Evolutionary conservation across 768 basidiomycete species (phyloP).

Genomic region (Baorangia bicolor): DNA sequence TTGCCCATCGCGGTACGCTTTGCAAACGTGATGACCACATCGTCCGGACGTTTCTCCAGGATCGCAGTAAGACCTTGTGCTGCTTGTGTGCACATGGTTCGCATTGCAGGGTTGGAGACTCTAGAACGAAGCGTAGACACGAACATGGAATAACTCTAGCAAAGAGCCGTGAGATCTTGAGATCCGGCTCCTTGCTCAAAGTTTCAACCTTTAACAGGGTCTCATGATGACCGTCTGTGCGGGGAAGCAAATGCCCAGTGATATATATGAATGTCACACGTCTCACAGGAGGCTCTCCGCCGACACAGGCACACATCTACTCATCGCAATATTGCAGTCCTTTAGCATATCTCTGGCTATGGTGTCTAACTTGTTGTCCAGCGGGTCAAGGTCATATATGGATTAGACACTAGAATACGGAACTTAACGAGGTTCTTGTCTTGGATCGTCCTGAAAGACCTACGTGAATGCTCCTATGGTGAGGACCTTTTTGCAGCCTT

Average conservation of each 20-base stretch:
- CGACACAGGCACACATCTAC: background rate
- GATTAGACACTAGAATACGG: background rate
- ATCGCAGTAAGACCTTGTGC: conserved; percentile 47
- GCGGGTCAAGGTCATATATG: background rate
- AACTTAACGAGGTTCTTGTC: background rate
- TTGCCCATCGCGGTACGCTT: conserved; percentile 87
- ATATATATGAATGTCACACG: background rate
- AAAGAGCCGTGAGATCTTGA: conserved; percentile 1
- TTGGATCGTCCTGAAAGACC: background rate
- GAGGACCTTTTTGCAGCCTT: background rate
- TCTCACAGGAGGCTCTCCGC: background rate
- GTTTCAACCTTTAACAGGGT: background rate
- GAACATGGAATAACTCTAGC: conserved; percentile 20
- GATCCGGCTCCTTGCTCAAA: conserved; percentile 1
- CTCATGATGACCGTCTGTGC: conserved; percentile 3
- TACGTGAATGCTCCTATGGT: background rate
- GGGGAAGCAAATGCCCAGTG: background rate
- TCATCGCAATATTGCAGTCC: background rate
- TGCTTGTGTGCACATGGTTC: conserved; percentile 37
- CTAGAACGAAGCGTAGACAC: conserved; percentile 12
- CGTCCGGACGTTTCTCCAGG: conserved; percentile 70
- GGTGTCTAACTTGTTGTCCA: background rate
- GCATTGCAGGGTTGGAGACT: conserved; percentile 7
- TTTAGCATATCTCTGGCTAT: background rate
- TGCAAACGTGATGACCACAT: conserved; percentile 89